Evolutionary conservation across 2,329 filamentous ascomycete species (phyloP), one percentile per base, ranked within the genome.

Genomic region (Colletotrichum sp.): DNA sequence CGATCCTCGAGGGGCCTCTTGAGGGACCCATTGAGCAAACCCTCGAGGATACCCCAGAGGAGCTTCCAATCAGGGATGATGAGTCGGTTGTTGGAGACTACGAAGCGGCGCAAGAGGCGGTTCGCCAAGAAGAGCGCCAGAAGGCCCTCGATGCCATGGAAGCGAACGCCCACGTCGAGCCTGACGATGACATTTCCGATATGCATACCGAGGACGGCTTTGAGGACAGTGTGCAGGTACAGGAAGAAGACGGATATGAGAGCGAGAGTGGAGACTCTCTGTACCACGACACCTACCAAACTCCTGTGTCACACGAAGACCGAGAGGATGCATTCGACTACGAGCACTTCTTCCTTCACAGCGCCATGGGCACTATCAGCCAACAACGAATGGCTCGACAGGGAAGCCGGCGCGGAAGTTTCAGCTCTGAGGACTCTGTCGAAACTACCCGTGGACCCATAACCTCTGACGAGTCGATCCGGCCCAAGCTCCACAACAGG

Each of bases 291-390:
- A 87, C 89, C 0, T 83, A 89, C 64, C 88, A 91, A 71, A 89
- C 91, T 68, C 89, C 90, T 10, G 86, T 94, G 8, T 95, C 95
- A 1, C 96, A 99, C 81, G 96, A 99, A 85, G 96, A 98, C 83
- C 94, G 96, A 24, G 93, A 96, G 79, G 96, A 99, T 84, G 96
- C 96, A 2, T 99, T 99, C 81, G 96, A 99, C 83, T 99, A 99
- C 78, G 95, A 98, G 83, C 93, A 98, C 82, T 98, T 98, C 86
- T 98, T 98, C 84, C 89, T 98, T 16, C 96, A 98, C 83, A 98
- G 95, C 79, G 95, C 96, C 13, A 93, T 98, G 90, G 96, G 95
- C 8, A 95, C 90, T 4, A 93, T 95, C 81, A 92, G 90, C 79
- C 87, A 89, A 74, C 87, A 87, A 76, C 85, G 87, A n/a, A 84